Evolutionary conservation across 345 rosid genomes (phyloP), one percentile per base, ranked within the genome.

Genomic region (Iberis pinnata): DNA sequence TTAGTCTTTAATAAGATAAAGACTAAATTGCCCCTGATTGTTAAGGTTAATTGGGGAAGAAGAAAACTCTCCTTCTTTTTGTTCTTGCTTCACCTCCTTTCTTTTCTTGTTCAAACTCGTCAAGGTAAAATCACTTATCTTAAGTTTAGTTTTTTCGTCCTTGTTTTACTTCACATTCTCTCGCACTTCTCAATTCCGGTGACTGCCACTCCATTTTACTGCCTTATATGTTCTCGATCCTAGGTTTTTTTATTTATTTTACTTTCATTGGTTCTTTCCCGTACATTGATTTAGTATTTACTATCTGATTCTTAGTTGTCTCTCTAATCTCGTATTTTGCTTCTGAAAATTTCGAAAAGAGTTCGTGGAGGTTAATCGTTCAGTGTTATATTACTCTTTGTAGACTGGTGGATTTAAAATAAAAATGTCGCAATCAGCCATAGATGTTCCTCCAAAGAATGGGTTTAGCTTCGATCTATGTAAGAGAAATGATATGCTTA

Each of bases 381-480:
- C 32, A 32, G 56, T 49, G 18, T 0, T 42, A 17, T 12, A 13
- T 38, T 44, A 4, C 44, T 44, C n/a, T n/a, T n/a, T n/a, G 56
- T 47, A 66, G 70, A 66, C 3, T 65, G 5, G 9, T 26, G 5
- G 47, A 24, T 29, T 53, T 20, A 40, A 2, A 9, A 2, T 4
- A 8, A 58, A 31, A 53, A 92, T 92, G 98, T 48, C 94, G 49
- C 75, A 71, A 31, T 68, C 84, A 1, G 61, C 58, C 0, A 8
- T 79, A 22, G 94, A 82, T 45, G 70, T 70, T 45, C 88, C 93
- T 12, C 67, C 68, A 9, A 79, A 76, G 61, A 84, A 94, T 55
- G 97, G 98, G 4, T 92, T 88, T 36, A 80, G 80, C 72, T 92
- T 88, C 64, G 99, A 92, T 80, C 83, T 92, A 22, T 88, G 99